Conservation (phyloP, 352 stramenopile species). For the Thalassiosira hispida region DNA sequence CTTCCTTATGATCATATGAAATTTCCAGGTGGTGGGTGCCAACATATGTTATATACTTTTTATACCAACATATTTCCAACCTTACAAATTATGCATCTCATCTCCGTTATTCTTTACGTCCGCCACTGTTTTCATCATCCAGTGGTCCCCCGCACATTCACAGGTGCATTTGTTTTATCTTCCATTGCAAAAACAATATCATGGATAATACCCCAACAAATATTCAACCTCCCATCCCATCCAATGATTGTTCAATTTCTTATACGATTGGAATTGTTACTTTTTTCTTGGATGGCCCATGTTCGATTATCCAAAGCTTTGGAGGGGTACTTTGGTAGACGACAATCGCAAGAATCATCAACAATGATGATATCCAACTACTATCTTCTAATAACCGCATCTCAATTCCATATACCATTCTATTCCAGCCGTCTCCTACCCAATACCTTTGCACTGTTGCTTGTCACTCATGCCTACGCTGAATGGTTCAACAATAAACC, state of each 20-base stretch:
- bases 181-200: conserved; percentile 53
- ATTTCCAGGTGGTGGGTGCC: conserved; percentile 89
- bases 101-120: not conserved
- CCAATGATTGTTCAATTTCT: conserved; percentile 73
- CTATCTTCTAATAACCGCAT: conserved; percentile 89
- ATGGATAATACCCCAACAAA: conserved; percentile 38
- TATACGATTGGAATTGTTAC: conserved; percentile 58
- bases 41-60: not conserved
- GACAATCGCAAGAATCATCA: conserved; percentile 26
- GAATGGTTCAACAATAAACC: conserved; percentile 84
- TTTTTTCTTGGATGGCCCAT: conserved; percentile 67
- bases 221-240: conserved; percentile 62
- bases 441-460: conserved; percentile 95
- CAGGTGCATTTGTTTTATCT: conserved; percentile 69
- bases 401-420: conserved; percentile 98
- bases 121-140: not conserved
- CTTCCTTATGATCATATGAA: conserved; percentile 94
- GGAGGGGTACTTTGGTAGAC: conserved; percentile 40
- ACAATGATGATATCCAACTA: conserved; percentile 61
- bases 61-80: not conserved
- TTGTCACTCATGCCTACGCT: conserved; percentile 76
- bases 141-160: conserved; percentile 97
- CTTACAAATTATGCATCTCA: not conserved
- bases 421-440: conserved; percentile 96
- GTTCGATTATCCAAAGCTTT: conserved; percentile 64